A percentile compares a stretch with the other conserved stretches of the same genome.
Evolutionary conservation across 2,329 filamentous ascomycete genomes (phyloP).

Genomic region (Didymella pinodella): DNA sequence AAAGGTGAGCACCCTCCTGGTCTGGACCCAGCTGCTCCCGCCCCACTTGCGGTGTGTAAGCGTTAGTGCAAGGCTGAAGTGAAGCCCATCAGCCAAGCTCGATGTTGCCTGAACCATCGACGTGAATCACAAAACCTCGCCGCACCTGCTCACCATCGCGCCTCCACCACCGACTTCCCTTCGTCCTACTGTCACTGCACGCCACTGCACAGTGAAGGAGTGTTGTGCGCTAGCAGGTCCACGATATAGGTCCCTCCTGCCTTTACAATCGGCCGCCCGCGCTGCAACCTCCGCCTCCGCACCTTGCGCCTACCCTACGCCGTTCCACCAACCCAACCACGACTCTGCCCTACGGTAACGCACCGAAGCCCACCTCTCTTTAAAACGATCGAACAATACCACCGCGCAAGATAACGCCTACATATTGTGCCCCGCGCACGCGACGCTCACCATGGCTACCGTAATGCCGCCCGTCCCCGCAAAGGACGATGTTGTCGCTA

Average conservation of each 20-base stretch:
- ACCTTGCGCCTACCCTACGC: conserved; percentile 16
- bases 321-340: conserved; percentile 11
- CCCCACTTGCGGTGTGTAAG: conserved; percentile 21
- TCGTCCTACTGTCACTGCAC: not conserved
- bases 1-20: conserved; percentile 5
- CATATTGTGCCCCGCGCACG: conserved; percentile 21
- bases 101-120: conserved; percentile 45
- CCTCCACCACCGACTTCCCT: conserved; percentile 28
- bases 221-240: conserved; percentile 9
- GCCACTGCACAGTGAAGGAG: not conserved
- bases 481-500: conserved; percentile 67
- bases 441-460: conserved; percentile 41
- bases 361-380: conserved; percentile 1
- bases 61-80: conserved; percentile 30
- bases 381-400: not conserved
- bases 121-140: conserved; percentile 42
- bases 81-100: conserved; percentile 34
- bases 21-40: conserved; percentile 1
- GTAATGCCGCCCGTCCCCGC: conserved; percentile 57
- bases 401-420: conserved; percentile 42
- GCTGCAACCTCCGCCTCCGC: conserved; percentile 20
- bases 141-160: conserved; percentile 26
- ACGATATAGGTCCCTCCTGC: conserved; percentile 1
- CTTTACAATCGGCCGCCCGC: conserved; percentile 15
- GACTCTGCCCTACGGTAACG: not conserved